phyloP scores from a whole-genome alignment of 371 early-diverging fungal genomes.

The Rhizopus sp. region DNA sequence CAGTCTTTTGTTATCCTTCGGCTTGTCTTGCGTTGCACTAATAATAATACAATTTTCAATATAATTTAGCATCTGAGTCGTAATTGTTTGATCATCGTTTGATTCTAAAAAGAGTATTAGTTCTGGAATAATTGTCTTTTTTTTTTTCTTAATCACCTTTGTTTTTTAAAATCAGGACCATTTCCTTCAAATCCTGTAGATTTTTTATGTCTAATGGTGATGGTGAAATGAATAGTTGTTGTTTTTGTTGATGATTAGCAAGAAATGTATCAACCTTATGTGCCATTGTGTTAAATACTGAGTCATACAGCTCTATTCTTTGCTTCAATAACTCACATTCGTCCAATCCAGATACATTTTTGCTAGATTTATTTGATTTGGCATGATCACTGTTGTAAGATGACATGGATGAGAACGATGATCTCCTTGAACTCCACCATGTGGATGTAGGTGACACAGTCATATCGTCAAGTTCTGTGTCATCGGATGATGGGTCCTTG shows the following conservation, averaged over 20 bases:
- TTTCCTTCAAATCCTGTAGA: conserved; percentile 7
- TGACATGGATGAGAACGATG: conserved; percentile 5
- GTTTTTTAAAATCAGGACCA: neutral
- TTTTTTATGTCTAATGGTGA: conserved; percentile 5
- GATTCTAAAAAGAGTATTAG: conserved; percentile 9
- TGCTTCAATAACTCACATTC: neutral
- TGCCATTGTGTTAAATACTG: neutral
- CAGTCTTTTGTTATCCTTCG: conserved; percentile 1
- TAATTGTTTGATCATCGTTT: neutral
- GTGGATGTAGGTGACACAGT: conserved; percentile 9
- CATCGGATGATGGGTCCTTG: neutral
- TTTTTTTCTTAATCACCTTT: neutral
- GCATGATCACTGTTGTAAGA: neutral
- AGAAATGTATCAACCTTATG: conserved; percentile 3
- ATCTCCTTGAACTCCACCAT: conserved; percentile 6
- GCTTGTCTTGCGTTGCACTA: conserved; percentile 16
- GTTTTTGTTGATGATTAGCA: conserved; percentile 4
- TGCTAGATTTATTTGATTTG: conserved; percentile 6
- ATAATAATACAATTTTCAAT: conserved; percentile 17
- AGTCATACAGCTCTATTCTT: conserved; percentile 1
- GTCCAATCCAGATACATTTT: conserved; percentile 7
- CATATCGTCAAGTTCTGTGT: neutral
- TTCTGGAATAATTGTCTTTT: neutral
- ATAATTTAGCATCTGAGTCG: neutral
- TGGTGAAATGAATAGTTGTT: neutral